Percentiles rank a stretch among this genome's conserved stretches.
Evolutionary conservation across 495 filamentous ascomycete genomes (phyloP).

Genomic region (Hypomontagnella monticulosa): DNA sequence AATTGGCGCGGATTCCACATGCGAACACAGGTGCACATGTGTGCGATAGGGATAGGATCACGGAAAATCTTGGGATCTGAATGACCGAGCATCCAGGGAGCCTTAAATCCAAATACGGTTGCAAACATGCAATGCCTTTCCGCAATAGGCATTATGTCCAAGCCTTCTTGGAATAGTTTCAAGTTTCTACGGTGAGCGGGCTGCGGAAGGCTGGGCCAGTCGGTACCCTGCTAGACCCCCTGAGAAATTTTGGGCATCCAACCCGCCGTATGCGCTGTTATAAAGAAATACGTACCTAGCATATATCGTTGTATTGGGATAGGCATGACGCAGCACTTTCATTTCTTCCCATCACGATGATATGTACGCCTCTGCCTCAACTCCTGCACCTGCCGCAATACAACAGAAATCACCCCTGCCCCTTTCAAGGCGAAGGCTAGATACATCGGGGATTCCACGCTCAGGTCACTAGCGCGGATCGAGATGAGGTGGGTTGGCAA

Average conservation of each 20-base stretch:
- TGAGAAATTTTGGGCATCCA: constrained; percentile 3
- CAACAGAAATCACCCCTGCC: not conserved
- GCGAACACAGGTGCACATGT: constrained; percentile 1
- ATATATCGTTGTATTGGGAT: not conserved
- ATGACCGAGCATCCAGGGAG: not conserved
- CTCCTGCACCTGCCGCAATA: no score
- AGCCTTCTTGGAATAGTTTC: not conserved
- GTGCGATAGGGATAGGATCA: no score
- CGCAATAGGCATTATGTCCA: not conserved
- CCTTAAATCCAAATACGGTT: constrained; percentile 1
- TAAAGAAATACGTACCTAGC: not conserved
- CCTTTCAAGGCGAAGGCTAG: constrained; percentile 4
- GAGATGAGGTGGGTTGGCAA: constrained; percentile 26
- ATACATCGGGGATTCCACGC: not conserved
- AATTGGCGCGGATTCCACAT: constrained; percentile 6
- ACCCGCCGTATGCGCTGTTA: constrained; percentile 18
- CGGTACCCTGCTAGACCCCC: constrained; percentile 23
- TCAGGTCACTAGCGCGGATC: constrained; percentile 8
- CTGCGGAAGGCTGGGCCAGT: not conserved
- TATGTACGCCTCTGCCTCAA: not conserved
- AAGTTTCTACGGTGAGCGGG: constrained; percentile 2
- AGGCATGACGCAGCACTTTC: not conserved
- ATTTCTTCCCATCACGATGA: not conserved
- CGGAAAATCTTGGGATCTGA: no score
- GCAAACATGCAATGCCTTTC: constrained; percentile 1